These are phyloP conservation scores for Desmodesmus armatus DNA, from an alignment of 139 green algal genomes.

Conservation along the genomic window DNA sequence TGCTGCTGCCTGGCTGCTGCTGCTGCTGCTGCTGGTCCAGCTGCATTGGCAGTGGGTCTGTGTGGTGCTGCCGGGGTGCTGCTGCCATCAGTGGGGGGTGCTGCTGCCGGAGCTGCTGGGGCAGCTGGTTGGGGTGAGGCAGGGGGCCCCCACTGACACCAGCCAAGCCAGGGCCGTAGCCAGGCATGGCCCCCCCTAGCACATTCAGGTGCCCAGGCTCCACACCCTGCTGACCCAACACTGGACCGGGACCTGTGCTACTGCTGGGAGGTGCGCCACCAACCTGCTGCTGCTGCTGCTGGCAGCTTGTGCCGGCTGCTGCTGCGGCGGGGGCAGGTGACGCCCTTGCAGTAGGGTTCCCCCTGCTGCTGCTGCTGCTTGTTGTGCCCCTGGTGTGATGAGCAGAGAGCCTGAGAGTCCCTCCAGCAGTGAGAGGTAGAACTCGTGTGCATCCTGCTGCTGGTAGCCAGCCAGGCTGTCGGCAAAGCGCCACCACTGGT, in stretches of 20 bases:
- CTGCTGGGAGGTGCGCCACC: not conserved
- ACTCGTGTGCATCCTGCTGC: conserved; percentile 96
- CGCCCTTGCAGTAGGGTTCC: not conserved
- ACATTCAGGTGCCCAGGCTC: not conserved
- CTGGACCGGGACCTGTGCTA: not conserved
- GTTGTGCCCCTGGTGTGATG: not conserved
- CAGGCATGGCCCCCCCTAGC: not conserved
- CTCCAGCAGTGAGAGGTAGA: conserved; percentile 84
- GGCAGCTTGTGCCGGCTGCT: not conserved
- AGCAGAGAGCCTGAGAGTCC: conserved; percentile 45
- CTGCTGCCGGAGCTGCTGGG: conserved; percentile 28
- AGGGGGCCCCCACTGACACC: too few species aligned
- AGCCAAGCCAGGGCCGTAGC: not conserved
- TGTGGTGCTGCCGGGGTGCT: not conserved
- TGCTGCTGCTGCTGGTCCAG: too few species aligned
- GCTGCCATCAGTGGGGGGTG: not conserved
- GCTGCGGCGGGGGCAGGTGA: conserved; percentile 8
- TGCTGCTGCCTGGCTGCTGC: not conserved
- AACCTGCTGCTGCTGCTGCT: not conserved
- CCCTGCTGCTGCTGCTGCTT: conserved; percentile 39
- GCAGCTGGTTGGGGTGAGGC: too few species aligned
- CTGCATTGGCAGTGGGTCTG: not conserved
- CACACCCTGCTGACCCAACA: not conserved
- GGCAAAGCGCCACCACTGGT: conserved; percentile 84
- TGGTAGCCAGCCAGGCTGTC: conserved; percentile 76